phyloP scores from a whole-genome alignment of 768 basidiomycete species.

The Podaxis rugospora region DNA sequence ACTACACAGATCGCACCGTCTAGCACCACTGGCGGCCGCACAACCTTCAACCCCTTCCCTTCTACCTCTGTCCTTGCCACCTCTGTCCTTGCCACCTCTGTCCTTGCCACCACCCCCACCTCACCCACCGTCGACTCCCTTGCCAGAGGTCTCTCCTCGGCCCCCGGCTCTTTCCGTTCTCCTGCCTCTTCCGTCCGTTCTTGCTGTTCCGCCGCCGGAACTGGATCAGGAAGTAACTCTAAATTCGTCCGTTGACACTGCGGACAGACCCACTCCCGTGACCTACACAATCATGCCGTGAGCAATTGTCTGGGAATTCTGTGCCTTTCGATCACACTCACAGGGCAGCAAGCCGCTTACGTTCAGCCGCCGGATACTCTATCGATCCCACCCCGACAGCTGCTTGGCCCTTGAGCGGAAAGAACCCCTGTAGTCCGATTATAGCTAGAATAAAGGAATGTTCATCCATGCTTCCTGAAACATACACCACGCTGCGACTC shows the following conservation, averaged over 20 bases:
- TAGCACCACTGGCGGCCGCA: slow-evolving; percentile 53
- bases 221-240: slow-evolving; percentile 64
- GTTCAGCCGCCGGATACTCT: slow-evolving; percentile 69
- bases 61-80: background rate
- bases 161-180: background rate
- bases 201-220: slow-evolving; percentile 17
- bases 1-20: slow-evolving; percentile 74
- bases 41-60: slow-evolving; percentile 18
- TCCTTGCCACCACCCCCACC: background rate
- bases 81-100: background rate
- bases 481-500: slow-evolving; percentile 15
- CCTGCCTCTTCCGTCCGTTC: background rate
- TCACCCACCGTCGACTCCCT: background rate
- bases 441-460: slow-evolving; percentile 50
- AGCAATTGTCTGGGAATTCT: background rate
- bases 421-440: slow-evolving; percentile 85
- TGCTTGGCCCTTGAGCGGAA: slow-evolving; percentile 82
- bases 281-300: slow-evolving; percentile 40
- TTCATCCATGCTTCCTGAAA: background rate
- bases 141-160: background rate
- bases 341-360: slow-evolving; percentile 75
- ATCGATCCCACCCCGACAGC: slow-evolving; percentile 86
- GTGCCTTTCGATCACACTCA: slow-evolving; percentile 31
- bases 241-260: slow-evolving; percentile 66
- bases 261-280: slow-evolving; percentile 77